Percentiles rank a stretch among this genome's conserved stretches.
Conservation (phyloP, 176 grass and related monocot species). For the Secale cereale region DNA sequence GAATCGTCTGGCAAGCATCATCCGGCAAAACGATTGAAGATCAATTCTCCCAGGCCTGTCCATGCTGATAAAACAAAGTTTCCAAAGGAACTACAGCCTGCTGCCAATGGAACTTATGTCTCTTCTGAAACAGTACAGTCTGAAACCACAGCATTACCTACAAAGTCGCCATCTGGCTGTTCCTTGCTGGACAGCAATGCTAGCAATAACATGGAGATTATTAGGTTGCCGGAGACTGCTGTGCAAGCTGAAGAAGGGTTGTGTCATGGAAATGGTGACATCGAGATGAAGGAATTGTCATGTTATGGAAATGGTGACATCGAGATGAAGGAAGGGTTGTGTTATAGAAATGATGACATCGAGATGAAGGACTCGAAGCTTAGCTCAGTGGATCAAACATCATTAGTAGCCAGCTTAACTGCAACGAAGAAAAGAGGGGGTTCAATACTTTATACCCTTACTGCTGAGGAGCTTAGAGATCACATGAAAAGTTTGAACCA, state of each 20-base stretch:
- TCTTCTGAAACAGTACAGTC: slow-evolving; percentile 20
- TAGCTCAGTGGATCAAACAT: slow-evolving; percentile 25
- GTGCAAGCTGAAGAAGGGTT: slow-evolving; percentile 27
- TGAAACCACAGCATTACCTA: slow-evolving; percentile 27
- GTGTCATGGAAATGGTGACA: slow-evolving; percentile 6
- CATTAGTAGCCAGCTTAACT: slow-evolving; percentile 6
- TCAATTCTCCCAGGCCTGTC: slow-evolving; percentile 23
- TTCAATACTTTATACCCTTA: slow-evolving; percentile 85
- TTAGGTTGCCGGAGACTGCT: background rate
- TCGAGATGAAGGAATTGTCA: slow-evolving; percentile 6
- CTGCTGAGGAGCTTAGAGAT: slow-evolving; percentile 52
- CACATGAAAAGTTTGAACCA: slow-evolving; percentile 77
- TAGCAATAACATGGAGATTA: slow-evolving; percentile 14
- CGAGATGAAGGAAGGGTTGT: background rate
- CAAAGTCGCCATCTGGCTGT: slow-evolving; percentile 25
- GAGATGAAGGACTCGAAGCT: slow-evolving; percentile 20
- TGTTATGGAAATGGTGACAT: background rate
- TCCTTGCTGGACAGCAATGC: slow-evolving; percentile 12
- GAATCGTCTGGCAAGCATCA: slow-evolving; percentile 38
- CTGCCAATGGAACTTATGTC: slow-evolving; percentile 13
- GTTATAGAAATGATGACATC: background rate
- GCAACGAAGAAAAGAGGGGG: slow-evolving; percentile 38
- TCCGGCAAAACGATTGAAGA: slow-evolving; percentile 45
- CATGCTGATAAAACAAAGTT: slow-evolving; percentile 25
- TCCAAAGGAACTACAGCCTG: slow-evolving; percentile 17